These are phyloP conservation scores for Cadophora luteo-olivacea DNA, from an alignment of 2,329 filamentous ascomycete genomes.

Conservation along the genomic window DNA sequence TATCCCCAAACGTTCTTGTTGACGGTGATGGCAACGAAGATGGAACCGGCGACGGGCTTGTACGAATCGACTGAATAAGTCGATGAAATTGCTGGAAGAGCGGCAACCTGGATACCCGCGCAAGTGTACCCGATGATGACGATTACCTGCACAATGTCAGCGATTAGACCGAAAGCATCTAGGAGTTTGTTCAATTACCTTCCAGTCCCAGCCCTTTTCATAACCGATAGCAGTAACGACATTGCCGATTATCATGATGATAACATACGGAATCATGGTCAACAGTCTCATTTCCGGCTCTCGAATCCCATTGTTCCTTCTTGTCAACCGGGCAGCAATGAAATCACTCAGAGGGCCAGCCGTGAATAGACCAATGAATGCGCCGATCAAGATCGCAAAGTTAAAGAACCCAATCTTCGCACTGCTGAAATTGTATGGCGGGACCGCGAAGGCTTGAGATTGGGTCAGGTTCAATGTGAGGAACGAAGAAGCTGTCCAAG, in stretches of 20 bases:
- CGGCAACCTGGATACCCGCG: slow-evolving; percentile 63
- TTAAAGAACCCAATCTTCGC: slow-evolving; percentile 57
- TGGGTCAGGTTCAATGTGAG: slow-evolving; percentile 65
- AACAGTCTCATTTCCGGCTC: slow-evolving; percentile 49
- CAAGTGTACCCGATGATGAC: slow-evolving; percentile 64
- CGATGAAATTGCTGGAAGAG: slow-evolving; percentile 61
- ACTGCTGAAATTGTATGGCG: slow-evolving; percentile 42
- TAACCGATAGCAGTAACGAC: slow-evolving; percentile 61
- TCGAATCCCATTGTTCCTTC: slow-evolving; percentile 41
- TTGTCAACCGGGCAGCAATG: slow-evolving; percentile 41
- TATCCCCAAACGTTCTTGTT: slow-evolving; percentile 71
- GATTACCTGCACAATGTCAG: slow-evolving; percentile 43
- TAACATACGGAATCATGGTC: slow-evolving; percentile 45
- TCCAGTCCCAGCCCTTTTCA: slow-evolving; percentile 59
- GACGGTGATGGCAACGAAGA: slow-evolving; percentile 67
- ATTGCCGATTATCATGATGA: slow-evolving; percentile 57
- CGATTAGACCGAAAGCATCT: neutral
- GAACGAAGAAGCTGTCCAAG: slow-evolving; percentile 63
- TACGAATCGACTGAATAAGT: slow-evolving; percentile 67
- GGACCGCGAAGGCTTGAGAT: slow-evolving; percentile 46
- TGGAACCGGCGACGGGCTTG: slow-evolving; percentile 64
- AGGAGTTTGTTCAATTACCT: slow-evolving; percentile 43
- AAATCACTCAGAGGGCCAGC: slow-evolving; percentile 54
- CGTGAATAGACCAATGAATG: slow-evolving; percentile 53
- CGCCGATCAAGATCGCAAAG: slow-evolving; percentile 56